Evolutionary conservation across 2,329 filamentous ascomycete genomes (phyloP).

Genomic region (Colletotrichum liriopes): DNA sequence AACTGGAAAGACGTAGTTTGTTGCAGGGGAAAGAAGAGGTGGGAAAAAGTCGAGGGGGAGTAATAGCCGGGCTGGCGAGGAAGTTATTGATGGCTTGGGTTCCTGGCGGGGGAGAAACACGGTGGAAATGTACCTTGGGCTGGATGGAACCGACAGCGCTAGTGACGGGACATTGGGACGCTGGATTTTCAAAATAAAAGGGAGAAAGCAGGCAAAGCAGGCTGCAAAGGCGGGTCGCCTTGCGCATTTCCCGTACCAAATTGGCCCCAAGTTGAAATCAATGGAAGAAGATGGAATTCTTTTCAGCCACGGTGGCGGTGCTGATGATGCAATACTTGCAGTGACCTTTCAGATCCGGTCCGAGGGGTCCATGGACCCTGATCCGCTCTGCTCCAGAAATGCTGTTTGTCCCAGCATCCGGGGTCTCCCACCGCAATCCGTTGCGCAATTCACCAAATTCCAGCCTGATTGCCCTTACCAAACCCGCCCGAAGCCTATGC

Average conservation of each 20-base stretch:
- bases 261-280: conserved; percentile 38
- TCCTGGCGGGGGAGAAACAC: conserved; percentile 40
- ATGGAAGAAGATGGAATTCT: conserved; percentile 45
- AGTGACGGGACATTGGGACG: conserved; percentile 39
- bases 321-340: conserved; percentile 42
- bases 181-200: conserved; percentile 45
- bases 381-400: conserved; percentile 13
- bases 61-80: conserved; percentile 31
- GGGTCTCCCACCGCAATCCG: conserved; percentile 9
- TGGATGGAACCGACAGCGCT: conserved; percentile 35
- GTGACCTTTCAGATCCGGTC: conserved; percentile 24
- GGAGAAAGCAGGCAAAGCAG: conserved; percentile 33
- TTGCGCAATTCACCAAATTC: neutral
- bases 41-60: conserved; percentile 20
- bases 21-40: conserved; percentile 8
- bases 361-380: conserved; percentile 37
- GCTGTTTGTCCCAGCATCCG: conserved; percentile 7
- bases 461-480: conserved; percentile 22
- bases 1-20: conserved; percentile 29
- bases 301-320: conserved; percentile 45
- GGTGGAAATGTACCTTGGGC: conserved; percentile 41
- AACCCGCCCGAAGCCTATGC: conserved; percentile 26
- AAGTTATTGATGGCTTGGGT: conserved; percentile 41
- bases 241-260: conserved; percentile 38
- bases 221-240: conserved; percentile 44